A percentile compares a stretch with the other conserved stretches of the same genome.
Conservation (phyloP, 164 flowering plant species). For the Protea cynaroides region DNA sequence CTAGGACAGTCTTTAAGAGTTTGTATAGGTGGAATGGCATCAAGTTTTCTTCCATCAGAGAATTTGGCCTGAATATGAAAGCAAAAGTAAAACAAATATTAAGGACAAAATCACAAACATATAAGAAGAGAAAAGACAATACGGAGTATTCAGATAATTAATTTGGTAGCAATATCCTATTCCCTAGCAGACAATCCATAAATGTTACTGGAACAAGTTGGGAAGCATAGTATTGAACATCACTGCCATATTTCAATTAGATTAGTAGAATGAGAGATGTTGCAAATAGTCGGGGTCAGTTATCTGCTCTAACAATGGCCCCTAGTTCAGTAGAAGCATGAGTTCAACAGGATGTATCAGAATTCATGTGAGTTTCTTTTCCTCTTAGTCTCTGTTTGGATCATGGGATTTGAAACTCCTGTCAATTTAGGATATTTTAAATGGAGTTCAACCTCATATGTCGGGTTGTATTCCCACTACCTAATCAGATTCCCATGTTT, state of each 20-base stretch:
- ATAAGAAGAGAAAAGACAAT: neutral
- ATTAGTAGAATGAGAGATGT: neutral
- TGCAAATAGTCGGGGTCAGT: neutral
- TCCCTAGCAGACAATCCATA: neutral
- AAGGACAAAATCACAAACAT: neutral
- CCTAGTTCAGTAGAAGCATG: neutral
- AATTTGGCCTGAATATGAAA: slow-evolving; percentile 24
- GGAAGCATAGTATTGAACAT: neutral
- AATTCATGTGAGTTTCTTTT: too few species aligned
- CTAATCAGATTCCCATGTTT: too few species aligned
- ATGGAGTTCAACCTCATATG: too few species aligned
- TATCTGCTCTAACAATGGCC: neutral
- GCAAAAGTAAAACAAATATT: neutral
- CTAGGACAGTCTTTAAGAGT: slow-evolving; percentile 54
- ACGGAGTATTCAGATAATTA: neutral
- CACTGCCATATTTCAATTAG: too few species aligned
- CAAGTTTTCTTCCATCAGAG: slow-evolving; percentile 23
- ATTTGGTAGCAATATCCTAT: neutral
- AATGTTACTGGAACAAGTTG: neutral
- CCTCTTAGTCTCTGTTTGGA: too few species aligned
- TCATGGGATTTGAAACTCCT: too few species aligned
- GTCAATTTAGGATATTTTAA: too few species aligned
- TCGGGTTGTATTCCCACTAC: too few species aligned
- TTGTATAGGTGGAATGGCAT: slow-evolving; percentile 40
- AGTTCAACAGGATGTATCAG: neutral